Evolutionary conservation across 495 filamentous ascomycete species (phyloP).

Genomic region (Articulospora tetracladia): DNA sequence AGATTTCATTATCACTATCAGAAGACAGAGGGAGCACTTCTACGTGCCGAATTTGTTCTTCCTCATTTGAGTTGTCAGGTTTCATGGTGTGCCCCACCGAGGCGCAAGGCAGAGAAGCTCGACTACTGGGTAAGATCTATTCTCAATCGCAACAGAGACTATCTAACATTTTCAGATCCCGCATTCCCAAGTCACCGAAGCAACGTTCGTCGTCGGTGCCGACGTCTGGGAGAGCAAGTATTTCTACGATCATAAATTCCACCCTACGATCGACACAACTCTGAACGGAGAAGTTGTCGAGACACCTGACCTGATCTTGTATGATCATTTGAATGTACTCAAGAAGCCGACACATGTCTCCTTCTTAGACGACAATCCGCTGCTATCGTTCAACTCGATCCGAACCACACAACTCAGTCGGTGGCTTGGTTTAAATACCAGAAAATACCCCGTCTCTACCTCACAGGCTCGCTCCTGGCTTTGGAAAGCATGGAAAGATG

Average conservation of each 20-base stretch:
- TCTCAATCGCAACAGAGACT: neutral
- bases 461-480: conserved; percentile 54
- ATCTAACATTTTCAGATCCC: conserved; percentile 38
- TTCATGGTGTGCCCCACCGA: conserved; percentile 55
- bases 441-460: conserved; percentile 50
- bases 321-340: conserved; percentile 50
- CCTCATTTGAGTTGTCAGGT: conserved; percentile 52
- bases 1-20: conserved; percentile 57
- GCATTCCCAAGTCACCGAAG: conserved; percentile 53
- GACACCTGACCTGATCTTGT: conserved; percentile 55
- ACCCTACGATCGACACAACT: conserved; percentile 53
- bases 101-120: conserved; percentile 45
- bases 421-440: conserved; percentile 41
- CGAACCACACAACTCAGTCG: conserved; percentile 43
- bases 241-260: conserved; percentile 60
- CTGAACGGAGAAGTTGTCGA: conserved; percentile 49
- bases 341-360: conserved; percentile 49
- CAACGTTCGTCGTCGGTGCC: conserved; percentile 49
- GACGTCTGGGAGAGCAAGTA: conserved; percentile 54
- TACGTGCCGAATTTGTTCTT: conserved; percentile 53
- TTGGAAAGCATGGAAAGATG: conserved; percentile 62
- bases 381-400: conserved; percentile 46
- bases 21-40: conserved; percentile 54
- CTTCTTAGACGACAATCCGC: conserved; percentile 54
- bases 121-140: conserved; percentile 41